Percentiles rank a stretch among this genome's conserved stretches.
These are phyloP conservation scores for Iberis pinnata DNA, from an alignment of 345 rosid species.

Conservation along the genomic window DNA sequence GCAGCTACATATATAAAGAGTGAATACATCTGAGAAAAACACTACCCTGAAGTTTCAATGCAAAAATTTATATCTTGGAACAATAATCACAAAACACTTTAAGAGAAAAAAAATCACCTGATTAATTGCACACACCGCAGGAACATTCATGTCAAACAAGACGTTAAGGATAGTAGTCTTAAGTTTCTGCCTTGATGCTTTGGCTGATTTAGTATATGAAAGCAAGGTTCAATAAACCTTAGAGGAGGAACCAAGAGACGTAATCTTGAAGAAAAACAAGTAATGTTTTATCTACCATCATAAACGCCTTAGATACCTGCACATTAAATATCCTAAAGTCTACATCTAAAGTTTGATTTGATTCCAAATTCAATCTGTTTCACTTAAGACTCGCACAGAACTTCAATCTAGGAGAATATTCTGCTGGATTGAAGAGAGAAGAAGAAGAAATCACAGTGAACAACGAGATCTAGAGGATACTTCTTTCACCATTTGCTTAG, in stretches of 20 bases:
- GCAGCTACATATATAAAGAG: neutral
- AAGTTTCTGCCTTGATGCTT: slow-evolving; percentile 85
- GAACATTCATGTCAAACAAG: slow-evolving; percentile 87
- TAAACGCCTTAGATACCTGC: no score
- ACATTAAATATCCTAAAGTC: no score
- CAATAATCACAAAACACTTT: neutral
- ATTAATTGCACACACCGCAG: slow-evolving; percentile 80
- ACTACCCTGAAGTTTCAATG: no score
- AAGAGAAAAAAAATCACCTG: slow-evolving; percentile 47
- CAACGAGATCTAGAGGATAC: no score
- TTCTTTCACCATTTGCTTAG: no score
- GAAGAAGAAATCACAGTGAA: no score
- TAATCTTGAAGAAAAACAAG: slow-evolving; percentile 1
- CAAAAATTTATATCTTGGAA: neutral
- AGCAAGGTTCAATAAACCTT: neutral
- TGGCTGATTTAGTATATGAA: slow-evolving; percentile 81
- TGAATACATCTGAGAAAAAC: no score
- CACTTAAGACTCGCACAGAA: no score
- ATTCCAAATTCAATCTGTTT: no score
- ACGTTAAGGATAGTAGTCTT: slow-evolving; percentile 64
- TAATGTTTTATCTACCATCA: slow-evolving; percentile 53
- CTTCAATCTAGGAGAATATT: no score
- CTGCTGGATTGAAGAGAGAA: no score
- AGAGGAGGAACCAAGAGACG: neutral
- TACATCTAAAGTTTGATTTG: no score